Percentiles rank a stretch among this genome's conserved stretches.
These are phyloP conservation scores for Plectranthus barbatus DNA, from an alignment of 257 asterid genomes.

Conservation along the genomic window DNA sequence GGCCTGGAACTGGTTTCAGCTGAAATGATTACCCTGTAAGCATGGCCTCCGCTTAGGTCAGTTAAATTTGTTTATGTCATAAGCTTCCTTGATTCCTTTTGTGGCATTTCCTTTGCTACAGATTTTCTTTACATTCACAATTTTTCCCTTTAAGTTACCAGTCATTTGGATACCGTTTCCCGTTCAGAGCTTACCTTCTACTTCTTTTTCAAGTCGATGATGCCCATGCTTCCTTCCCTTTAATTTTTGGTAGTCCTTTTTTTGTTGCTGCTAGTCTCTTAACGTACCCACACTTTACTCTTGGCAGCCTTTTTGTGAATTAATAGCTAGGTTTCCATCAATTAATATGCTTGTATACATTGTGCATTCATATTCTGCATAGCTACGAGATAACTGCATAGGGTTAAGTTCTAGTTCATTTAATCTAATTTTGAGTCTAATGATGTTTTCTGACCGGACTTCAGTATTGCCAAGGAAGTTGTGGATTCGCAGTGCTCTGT, in stretches of 20 bases:
- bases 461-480: neutral
- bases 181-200: conserved; percentile 25
- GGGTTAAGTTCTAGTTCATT: neutral
- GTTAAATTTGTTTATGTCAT: conserved; percentile 55
- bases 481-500: neutral
- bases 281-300: neutral
- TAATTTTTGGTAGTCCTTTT: conserved; percentile 1
- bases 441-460: neutral
- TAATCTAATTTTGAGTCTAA: neutral
- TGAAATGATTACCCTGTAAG: conserved; percentile 86
- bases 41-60: conserved; percentile 88
- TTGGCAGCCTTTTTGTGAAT: conserved; percentile 1
- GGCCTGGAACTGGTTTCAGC: conserved; percentile 92
- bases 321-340: neutral
- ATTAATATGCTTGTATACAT: neutral
- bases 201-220: conserved; percentile 21
- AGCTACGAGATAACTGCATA: neutral
- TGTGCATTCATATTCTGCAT: neutral
- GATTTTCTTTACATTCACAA: conserved; percentile 34
- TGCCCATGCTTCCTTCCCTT: conserved; percentile 18
- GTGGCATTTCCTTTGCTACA: conserved; percentile 69
- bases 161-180: conserved; percentile 29
- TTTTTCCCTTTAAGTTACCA: conserved; percentile 24
- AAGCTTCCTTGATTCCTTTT: conserved; percentile 39
- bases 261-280: conserved; percentile 5